Base-by-base conservation (phyloP, 2,329 filamentous ascomycete species). In the Calonectria ilicicola region DNA sequence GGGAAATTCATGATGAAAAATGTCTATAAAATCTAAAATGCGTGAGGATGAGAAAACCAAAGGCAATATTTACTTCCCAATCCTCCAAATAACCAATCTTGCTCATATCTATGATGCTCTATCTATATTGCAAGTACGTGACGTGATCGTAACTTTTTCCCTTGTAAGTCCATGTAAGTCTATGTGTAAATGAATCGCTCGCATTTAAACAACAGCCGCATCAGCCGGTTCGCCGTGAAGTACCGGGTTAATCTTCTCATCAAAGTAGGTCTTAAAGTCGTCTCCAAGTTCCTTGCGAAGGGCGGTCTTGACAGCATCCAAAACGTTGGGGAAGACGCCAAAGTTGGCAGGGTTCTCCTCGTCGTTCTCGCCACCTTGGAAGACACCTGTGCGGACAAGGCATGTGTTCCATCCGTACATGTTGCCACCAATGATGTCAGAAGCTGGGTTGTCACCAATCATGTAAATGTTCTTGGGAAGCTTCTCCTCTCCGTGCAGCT, bases 401-500 rank as follows among this genome's bases (percentile, higher is more conserved):
- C 93, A 95, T 3, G 93, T 95, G 85, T 95, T 95, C 93, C 93
- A 95, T 72, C 92, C 92, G 83, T 95, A 94, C 89, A 92, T 93
- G 88, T 95, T 95, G 74, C 93, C 93, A 74, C 93, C 93, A 75
- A 80, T 75, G 35, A 80, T 80, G 69, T 80, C 78, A n/a, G 78
- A 80, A 29, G 78, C 78, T 2, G 93, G 93, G 79, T 95, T 95
- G 80, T 95, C 93, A 6, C 95, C 96, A 42, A 98, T 89, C 95
- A 98, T 98, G 83, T 96, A 98, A 7, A 98, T 94, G 56, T 88
- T 90, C 78, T 88, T 86, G 65, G 97, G 83, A 15, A 88, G 87
- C 72, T 85, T 87, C 86, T 93, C 91, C 83, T 94, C 93, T 80
- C 91, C 91, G 87, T 95, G 93, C 76, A 95, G 90, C 78, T 91